Evolutionary conservation across 2,329 filamentous ascomycete genomes (phyloP), one percentile per base, ranked within the genome.

Genomic region (Aspergillus melleus): DNA sequence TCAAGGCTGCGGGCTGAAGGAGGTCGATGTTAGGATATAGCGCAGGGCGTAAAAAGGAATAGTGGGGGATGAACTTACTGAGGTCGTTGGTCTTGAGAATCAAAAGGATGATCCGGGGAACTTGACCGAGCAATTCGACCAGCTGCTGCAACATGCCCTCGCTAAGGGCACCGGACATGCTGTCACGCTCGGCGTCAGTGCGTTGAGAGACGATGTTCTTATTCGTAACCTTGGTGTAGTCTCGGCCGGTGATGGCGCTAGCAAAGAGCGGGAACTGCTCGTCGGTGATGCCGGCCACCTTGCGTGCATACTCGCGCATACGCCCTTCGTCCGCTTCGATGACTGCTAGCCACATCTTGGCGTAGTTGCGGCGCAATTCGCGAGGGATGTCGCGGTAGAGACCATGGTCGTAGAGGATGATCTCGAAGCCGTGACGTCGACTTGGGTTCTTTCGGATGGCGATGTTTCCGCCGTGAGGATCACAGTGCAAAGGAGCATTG

Each of bases 71-170:
- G 10, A 39, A 77, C 82, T 72, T 77, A 85, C 82, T 99, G 44
- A 99, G 81, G 77, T 99, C 95, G 74, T 99, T 99, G 2, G 95
- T 99, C 80, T 99, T 99, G 63, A 99, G 83, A 66, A 99, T 98
- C 29, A 99, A 82, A 12, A 99, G 83, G 57, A 99, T 96, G 65
- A 99, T 91, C 49, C 92, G 83, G 0, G 95, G 95, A 6, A 99
- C 93, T 68, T 91, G 87, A 52, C 92, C 91, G 5, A 99, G 85
- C 66, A 99, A 81, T 66, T 93, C 88, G 8, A 99, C 91, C 6
- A 99, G 83, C 69, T 97, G 90, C 62, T 90, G 90, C 42, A 99
- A 83, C 73, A 99, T 85, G 10, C 94, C 94, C 57, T 97, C 92
- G 52, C 92, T 90, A 60, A 99, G 80, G 0, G 92, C 90, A 53